phyloP scores from a whole-genome alignment of 2,329 filamentous ascomycete species.

The Meredithiella fracta region DNA sequence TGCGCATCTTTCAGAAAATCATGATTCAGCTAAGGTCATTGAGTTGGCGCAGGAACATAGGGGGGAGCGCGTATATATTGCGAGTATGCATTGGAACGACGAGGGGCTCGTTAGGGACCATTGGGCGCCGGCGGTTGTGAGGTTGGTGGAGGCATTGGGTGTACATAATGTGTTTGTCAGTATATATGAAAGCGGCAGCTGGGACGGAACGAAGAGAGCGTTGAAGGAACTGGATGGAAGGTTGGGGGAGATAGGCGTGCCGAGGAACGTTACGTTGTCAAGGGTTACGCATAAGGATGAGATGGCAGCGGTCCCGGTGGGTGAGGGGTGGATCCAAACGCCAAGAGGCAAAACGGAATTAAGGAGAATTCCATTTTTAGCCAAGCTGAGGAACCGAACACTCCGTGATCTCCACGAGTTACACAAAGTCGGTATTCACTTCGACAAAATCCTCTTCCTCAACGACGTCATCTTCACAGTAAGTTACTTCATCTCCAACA shows the following conservation, averaged over 20 bases:
- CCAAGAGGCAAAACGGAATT: slow-evolving; percentile 35
- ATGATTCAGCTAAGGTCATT: slow-evolving; percentile 11
- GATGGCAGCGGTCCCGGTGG: slow-evolving; percentile 27
- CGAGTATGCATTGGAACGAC: slow-evolving; percentile 53
- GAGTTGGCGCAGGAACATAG: slow-evolving; percentile 17
- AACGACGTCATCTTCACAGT: slow-evolving; percentile 49
- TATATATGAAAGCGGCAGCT: slow-evolving; percentile 52
- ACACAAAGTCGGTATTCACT: slow-evolving; percentile 30
- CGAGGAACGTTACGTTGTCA: slow-evolving; percentile 39
- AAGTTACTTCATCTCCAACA: slow-evolving; percentile 9
- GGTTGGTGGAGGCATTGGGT: slow-evolving; percentile 40
- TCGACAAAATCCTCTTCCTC: slow-evolving; percentile 44
- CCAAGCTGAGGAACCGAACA: slow-evolving; percentile 46
- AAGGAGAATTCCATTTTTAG: slow-evolving; percentile 52
- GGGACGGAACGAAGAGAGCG: slow-evolving; percentile 49
- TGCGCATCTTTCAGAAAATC: slow-evolving; percentile 17
- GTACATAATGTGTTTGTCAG: slow-evolving; percentile 50
- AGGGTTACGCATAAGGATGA: slow-evolving; percentile 41
- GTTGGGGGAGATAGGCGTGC: slow-evolving; percentile 35
- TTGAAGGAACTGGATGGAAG: slow-evolving; percentile 38
- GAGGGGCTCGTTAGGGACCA: slow-evolving; percentile 40
- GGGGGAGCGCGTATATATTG: slow-evolving; percentile 43
- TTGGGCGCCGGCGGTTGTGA: slow-evolving; percentile 45
- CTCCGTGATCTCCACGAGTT: slow-evolving; percentile 41
- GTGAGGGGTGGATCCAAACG: slow-evolving; percentile 49